Conservation (phyloP, 169 alveolate species). For the Plasmodium cynomolgi region DNA sequence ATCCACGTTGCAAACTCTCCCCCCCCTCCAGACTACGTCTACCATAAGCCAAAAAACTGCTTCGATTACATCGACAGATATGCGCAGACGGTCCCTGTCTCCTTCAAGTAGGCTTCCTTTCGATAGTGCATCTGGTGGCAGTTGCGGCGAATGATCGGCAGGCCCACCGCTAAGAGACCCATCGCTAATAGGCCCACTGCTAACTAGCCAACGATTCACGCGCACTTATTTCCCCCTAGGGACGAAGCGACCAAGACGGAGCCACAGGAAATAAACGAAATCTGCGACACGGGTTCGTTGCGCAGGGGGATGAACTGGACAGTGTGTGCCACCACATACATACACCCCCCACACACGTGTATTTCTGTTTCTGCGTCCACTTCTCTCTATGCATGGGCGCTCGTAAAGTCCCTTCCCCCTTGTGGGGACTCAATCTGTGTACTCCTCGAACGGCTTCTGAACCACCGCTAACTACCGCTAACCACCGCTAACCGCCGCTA, state of each 20-base stretch:
- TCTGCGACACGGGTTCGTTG: constrained; percentile 70
- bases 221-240: constrained; percentile 15
- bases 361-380: background rate
- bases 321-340: background rate
- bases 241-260: constrained; percentile 70
- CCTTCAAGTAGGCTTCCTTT: constrained; percentile 37
- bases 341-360: background rate
- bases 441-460: background rate
- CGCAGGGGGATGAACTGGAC: background rate
- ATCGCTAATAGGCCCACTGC: no score
- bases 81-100: constrained; percentile 53
- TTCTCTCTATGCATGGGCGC: background rate
- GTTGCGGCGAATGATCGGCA: background rate
- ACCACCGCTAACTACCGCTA: background rate
- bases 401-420: background rate
- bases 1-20: background rate
- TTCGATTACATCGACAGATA: constrained; percentile 64
- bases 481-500: no score
- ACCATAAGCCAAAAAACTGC: constrained; percentile 53
- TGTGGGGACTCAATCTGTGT: background rate
- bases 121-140: background rate
- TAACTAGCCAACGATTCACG: background rate
- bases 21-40: constrained; percentile 18
- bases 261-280: constrained; percentile 71
- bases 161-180: background rate